Evolutionary conservation across 495 filamentous ascomycete species (phyloP).

Genomic region (Daldinia decipiens): DNA sequence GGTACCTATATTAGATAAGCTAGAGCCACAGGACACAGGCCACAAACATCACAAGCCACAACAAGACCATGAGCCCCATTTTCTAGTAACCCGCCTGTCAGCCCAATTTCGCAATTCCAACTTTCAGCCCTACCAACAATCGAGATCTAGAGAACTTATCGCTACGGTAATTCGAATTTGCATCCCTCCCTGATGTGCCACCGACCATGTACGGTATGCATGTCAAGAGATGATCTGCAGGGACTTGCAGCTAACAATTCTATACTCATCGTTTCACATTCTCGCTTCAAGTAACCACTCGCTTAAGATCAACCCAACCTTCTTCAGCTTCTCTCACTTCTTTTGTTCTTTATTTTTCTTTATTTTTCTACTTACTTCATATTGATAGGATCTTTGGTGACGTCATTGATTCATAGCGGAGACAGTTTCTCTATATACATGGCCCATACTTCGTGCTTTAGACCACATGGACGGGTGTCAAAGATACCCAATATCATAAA

Average conservation of each 20-base stretch:
- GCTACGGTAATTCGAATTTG: slow-evolving; percentile 15
- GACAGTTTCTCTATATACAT: slow-evolving; percentile 7
- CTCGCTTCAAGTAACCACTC: background rate
- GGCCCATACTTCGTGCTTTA: slow-evolving; percentile 1
- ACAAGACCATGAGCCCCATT: background rate
- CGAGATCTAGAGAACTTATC: slow-evolving; percentile 32
- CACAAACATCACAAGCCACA: slow-evolving; percentile 2
- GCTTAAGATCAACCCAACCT: background rate
- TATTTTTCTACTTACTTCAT: slow-evolving; percentile 3
- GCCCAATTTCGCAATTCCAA: background rate
- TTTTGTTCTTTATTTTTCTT: background rate
- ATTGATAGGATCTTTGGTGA: slow-evolving; percentile 13
- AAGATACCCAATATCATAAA: slow-evolving; percentile 16
- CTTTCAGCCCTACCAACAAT: slow-evolving; percentile 38
- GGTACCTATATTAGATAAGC: background rate
- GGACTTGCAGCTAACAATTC: slow-evolving; percentile 29
- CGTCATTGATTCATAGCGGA: slow-evolving; percentile 20
- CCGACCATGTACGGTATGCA: slow-evolving; percentile 30
- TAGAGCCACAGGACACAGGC: slow-evolving; percentile 5
- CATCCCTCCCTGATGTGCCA: slow-evolving; percentile 12
- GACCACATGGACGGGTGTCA: slow-evolving; percentile 19
- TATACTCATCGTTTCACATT: slow-evolving; percentile 6
- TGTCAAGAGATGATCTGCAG: slow-evolving; percentile 40
- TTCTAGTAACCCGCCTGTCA: background rate
- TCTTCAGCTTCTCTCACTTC: slow-evolving; percentile 3